phyloP scores from a whole-genome alignment of 2,329 filamentous ascomycete species.

The Exserohilum rostratum region DNA sequence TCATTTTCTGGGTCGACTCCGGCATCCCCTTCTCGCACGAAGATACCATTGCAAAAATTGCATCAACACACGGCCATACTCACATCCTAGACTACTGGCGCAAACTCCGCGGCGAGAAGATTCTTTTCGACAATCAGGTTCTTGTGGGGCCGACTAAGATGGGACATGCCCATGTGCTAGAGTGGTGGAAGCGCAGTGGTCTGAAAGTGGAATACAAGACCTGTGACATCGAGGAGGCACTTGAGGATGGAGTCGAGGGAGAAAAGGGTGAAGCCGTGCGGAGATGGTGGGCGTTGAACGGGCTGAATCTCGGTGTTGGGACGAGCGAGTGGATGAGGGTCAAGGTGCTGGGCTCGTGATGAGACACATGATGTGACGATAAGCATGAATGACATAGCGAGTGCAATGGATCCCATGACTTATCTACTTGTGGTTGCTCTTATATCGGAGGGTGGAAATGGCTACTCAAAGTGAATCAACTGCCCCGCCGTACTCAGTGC shows the following conservation, averaged over 20 bases:
- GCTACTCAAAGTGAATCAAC: constrained; percentile 8
- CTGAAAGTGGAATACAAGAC: constrained; percentile 89
- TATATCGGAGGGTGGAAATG: constrained; percentile 1
- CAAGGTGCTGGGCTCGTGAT: constrained; percentile 63
- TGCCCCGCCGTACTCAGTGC: constrained; percentile 5
- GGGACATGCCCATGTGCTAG: constrained; percentile 80
- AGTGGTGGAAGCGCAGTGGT: constrained; percentile 87
- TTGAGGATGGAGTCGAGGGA: constrained; percentile 80
- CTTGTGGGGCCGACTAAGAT: constrained; percentile 87
- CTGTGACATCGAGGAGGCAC: constrained; percentile 91
- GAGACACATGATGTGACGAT: not conserved
- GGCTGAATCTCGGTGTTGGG: constrained; percentile 78
- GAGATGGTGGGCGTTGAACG: constrained; percentile 87
- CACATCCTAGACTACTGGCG: constrained; percentile 85
- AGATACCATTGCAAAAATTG: constrained; percentile 82
- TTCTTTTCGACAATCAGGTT: constrained; percentile 83
- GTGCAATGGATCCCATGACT: not conserved
- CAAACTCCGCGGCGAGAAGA: constrained; percentile 72
- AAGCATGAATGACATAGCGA: not conserved
- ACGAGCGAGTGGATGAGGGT: constrained; percentile 91
- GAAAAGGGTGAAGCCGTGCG: constrained; percentile 73
- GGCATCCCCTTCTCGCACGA: constrained; percentile 80
- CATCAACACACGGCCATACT: constrained; percentile 83
- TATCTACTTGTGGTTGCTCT: not conserved
- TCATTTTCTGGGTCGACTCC: constrained; percentile 87